Conservation (phyloP, 2,329 filamentous ascomycete species). For the Epichloe amarillans region DNA sequence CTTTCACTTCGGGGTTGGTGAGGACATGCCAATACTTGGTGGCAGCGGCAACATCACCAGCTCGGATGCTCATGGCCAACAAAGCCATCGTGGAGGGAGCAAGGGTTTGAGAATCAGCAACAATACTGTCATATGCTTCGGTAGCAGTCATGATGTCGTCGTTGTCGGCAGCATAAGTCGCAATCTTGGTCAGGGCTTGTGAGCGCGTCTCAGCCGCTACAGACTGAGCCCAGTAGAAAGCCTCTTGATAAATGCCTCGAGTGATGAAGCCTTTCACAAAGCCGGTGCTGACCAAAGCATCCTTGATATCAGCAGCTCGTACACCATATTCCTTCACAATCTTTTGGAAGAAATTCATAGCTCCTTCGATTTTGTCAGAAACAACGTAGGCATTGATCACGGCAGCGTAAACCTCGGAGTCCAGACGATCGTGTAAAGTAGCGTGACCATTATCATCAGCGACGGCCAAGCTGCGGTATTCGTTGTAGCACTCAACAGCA, state of each 20-base stretch:
- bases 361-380: constrained; percentile 68
- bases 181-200: constrained; percentile 58
- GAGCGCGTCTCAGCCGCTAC: constrained; percentile 46
- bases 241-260: constrained; percentile 56
- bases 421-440: constrained; percentile 56
- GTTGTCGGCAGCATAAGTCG: constrained; percentile 65
- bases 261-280: constrained; percentile 69
- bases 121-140: constrained; percentile 49
- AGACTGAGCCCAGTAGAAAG: constrained; percentile 57
- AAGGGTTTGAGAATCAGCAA: constrained; percentile 34
- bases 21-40: constrained; percentile 71
- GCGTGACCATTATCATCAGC: constrained; percentile 63
- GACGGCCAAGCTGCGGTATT: constrained; percentile 83
- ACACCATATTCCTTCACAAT: constrained; percentile 52
- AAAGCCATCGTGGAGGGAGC: constrained; percentile 61
- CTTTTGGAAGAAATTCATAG: constrained; percentile 72
- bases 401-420: constrained; percentile 80
- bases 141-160: constrained; percentile 57
- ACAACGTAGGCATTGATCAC: constrained; percentile 80
- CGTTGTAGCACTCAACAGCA: constrained; percentile 88
- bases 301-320: constrained; percentile 50
- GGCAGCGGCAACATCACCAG: constrained; percentile 65
- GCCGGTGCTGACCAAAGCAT: constrained; percentile 57
- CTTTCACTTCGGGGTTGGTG: constrained; percentile 44
- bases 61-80: constrained; percentile 73